Conservation (phyloP, 148 eudicot species). For the Persicaria tinctoria region DNA sequence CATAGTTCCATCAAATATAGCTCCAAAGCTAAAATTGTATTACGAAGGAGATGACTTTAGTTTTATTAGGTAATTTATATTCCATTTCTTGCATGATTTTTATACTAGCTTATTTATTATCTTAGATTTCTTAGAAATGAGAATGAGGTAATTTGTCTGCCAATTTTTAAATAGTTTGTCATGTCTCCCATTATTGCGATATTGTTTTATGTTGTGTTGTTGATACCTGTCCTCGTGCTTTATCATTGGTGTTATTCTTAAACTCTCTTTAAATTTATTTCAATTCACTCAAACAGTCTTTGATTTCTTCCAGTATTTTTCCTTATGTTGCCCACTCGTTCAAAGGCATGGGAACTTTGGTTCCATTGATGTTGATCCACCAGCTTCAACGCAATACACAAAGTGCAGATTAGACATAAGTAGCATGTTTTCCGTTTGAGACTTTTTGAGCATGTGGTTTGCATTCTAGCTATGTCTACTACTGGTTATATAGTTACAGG, state of each 20-base stretch:
- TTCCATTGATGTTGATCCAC: constrained; percentile 93
- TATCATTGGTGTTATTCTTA: too few relatives aligned
- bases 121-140: too few relatives aligned
- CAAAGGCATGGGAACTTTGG: constrained; percentile 98
- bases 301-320: constrained; percentile 57
- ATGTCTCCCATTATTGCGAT: too few relatives aligned
- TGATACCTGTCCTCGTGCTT: too few relatives aligned
- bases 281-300: neutral
- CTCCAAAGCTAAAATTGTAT: neutral
- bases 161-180: too few relatives aligned
- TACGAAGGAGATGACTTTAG: neutral
- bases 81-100: too few relatives aligned
- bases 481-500: too few relatives aligned
- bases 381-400: constrained; percentile 98
- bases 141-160: too few relatives aligned
- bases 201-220: too few relatives aligned
- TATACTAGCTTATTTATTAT: too few relatives aligned
- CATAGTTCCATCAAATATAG: constrained; percentile 8
- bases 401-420: constrained; percentile 93
- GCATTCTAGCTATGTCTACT: neutral
- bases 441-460: neutral
- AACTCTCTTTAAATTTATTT: too few relatives aligned
- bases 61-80: too few relatives aligned
- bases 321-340: constrained; percentile 79
- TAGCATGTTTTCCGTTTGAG: constrained; percentile 8